Evolutionary conservation across 2,329 filamentous ascomycete species (phyloP), one percentile per base, ranked within the genome.

Genomic region (Aspergillus sp.): DNA sequence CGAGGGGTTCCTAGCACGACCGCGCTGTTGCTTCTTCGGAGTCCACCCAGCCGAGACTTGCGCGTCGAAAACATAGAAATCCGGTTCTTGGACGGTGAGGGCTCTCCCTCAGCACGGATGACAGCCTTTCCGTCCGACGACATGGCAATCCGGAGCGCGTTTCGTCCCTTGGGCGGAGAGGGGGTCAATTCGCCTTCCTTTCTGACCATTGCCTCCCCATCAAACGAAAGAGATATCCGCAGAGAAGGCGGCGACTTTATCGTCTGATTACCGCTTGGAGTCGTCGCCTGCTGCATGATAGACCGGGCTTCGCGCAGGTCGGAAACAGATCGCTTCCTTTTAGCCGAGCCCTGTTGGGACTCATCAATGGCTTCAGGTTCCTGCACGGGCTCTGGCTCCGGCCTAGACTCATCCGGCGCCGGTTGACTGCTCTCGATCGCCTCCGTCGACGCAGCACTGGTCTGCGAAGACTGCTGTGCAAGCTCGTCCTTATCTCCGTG

Each of bases 91-190:
- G 79, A 83, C 47, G 85, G 87, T 1, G 88, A 89, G 2, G 89
- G 88, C 57, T 87, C 84, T 56, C 87, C 81, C 50, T 87, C 79
- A 14, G 82, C 84, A 19, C 92, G 84, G 47, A 97, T 80, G 64
- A 93, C 88, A n/a, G 93, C 93, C 66, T 92, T 93, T 60, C 93
- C 93, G 65, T 97, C 91, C 29, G 92, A 81, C 16, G 90, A 94
- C 65, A 94, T 85, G 1, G 89, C 91, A 23, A 97, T 79, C 45
- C 91, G 86, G 52, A 96, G 81, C 23, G 83, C 81, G 45, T 71
- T 70, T 25, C 71, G 65, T 47, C 71, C 59, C 53, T 75, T 72
- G 19, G 72, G 68, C 23, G 71, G 71, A 5, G 72, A 74, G 13
- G 73, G 71, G 1, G 72, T 74, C 47, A 68, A 59, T 56, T 75